phyloP scores from a whole-genome alignment of 2,329 filamentous ascomycete genomes.

The Arthrobotrys musiformis region DNA sequence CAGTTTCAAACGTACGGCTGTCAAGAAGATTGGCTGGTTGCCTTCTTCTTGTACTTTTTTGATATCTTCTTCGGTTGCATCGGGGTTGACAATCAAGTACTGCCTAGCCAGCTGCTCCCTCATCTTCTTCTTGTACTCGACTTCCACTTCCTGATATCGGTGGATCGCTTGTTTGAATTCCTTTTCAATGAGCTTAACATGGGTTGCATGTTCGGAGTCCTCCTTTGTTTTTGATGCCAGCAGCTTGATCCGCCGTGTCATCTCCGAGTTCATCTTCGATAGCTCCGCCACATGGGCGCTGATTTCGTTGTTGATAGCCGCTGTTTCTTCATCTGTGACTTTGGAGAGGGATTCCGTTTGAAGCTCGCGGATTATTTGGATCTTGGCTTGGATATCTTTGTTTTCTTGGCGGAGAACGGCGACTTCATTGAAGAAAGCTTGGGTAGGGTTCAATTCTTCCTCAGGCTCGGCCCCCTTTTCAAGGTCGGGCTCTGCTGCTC shows the following conservation, averaged over 20 bases:
- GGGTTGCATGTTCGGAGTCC: constrained; percentile 77
- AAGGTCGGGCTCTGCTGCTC: not conserved
- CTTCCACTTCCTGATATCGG: constrained; percentile 77
- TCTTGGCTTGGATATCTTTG: constrained; percentile 72
- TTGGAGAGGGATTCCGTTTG: constrained; percentile 79
- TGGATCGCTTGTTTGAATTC: constrained; percentile 83
- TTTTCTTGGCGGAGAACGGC: constrained; percentile 11
- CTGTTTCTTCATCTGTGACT: constrained; percentile 75
- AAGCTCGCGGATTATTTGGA: constrained; percentile 76
- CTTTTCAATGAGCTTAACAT: constrained; percentile 83
- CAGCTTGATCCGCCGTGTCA: constrained; percentile 80
- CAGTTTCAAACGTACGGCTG: constrained; percentile 71
- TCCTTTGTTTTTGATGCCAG: constrained; percentile 85
- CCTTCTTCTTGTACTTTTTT: constrained; percentile 76
- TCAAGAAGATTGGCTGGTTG: constrained; percentile 78
- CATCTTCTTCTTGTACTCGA: constrained; percentile 76
- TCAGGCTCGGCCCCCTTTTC: not conserved
- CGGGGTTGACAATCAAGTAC: constrained; percentile 82
- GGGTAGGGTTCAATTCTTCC: constrained; percentile 6
- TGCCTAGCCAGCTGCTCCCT: constrained; percentile 82
- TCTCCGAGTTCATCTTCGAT: constrained; percentile 81
- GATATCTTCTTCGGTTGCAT: constrained; percentile 79
- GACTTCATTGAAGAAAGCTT: constrained; percentile 35
- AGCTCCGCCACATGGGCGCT: constrained; percentile 80
- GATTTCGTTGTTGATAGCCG: constrained; percentile 75